phyloP scores from a whole-genome alignment of 441 rosid genomes.

The Flueggea neowawraea region DNA sequence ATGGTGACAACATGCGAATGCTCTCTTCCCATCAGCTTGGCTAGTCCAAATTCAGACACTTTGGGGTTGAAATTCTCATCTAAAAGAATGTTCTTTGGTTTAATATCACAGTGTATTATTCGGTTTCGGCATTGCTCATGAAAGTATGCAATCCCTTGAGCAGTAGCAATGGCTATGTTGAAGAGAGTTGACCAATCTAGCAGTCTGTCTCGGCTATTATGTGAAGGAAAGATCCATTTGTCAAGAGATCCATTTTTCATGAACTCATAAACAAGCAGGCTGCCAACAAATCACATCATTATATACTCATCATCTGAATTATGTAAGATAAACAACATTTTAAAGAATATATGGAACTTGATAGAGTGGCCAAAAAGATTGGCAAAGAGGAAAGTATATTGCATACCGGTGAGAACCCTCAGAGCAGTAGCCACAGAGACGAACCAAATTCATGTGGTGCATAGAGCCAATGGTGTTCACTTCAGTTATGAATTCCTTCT shows the following conservation, averaged over 20 bases:
- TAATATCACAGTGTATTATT: conserved; percentile 90
- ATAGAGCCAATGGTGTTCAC: conserved; percentile 93
- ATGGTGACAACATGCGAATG: conserved; percentile 89
- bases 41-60: conserved; percentile 88
- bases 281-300: conserved; percentile 12
- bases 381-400: not conserved
- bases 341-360: not conserved
- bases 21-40: conserved; percentile 92
- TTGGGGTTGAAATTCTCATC: conserved; percentile 81
- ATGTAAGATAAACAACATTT: too few relatives aligned
- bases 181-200: conserved; percentile 82
- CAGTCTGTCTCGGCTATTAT: conserved; percentile 21
- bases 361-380: not conserved
- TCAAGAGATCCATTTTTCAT: conserved; percentile 90
- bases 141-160: conserved; percentile 87
- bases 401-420: conserved; percentile 75
- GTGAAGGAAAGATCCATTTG: conserved; percentile 83
- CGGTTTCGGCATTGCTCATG: conserved; percentile 92
- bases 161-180: conserved; percentile 62
- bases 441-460: conserved; percentile 97
- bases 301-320: too few relatives aligned
- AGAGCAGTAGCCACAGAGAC: conserved; percentile 82
- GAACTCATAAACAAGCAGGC: conserved; percentile 85
- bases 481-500: conserved; percentile 87
- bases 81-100: conserved; percentile 81